Evolutionary conservation across 495 filamentous ascomycete species (phyloP), one percentile per base, ranked within the genome.

Genomic region (Trichodelitschia bisporula): DNA sequence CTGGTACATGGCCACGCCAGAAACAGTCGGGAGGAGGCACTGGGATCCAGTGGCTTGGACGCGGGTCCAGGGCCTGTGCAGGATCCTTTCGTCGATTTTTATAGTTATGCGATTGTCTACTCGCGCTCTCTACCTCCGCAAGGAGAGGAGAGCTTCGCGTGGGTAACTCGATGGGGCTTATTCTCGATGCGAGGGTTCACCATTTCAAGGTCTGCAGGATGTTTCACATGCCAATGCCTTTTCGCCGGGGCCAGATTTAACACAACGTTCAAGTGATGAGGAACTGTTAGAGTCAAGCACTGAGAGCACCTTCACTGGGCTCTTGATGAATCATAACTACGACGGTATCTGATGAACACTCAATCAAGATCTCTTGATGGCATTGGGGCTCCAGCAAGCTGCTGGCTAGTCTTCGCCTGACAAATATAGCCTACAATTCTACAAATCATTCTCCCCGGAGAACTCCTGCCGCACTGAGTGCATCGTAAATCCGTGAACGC

Each of bases 81-180:
- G 56, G 62, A 61, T 59, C 49, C 54, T 62, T 83, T 91, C 77
- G 84, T 93, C 84, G 69, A 59, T 69, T 56, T 77, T 49, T 59
- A 92, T 67, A 93, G 86, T 74, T 68, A 97, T 93, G 84, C 83
- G 86, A 93, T 93, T 92, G 78, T 77, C 62, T 49, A 14, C 26
- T 25, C 6, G 14, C 5, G 8, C 14, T 29, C 6, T 14, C 16
- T 18, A 10, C 38, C 24, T 31, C 29, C 24, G 26, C 27, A 2
- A 14, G 18, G 33, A 10, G 41, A 35, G 39, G 42, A 32, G 37
- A 28, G 30, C 24, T 19, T 21, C 15, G 37, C 11, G 9, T 20
- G 35, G 66, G 77, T 89, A 83, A 93, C 86, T 90, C 79, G 80
- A 97, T 91, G 86, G 86, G 86, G 86, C 86, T 92, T 79, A 97